Evolutionary conservation across 768 basidiomycete species (phyloP).

Genomic region (Phaffia tasmanica): DNA sequence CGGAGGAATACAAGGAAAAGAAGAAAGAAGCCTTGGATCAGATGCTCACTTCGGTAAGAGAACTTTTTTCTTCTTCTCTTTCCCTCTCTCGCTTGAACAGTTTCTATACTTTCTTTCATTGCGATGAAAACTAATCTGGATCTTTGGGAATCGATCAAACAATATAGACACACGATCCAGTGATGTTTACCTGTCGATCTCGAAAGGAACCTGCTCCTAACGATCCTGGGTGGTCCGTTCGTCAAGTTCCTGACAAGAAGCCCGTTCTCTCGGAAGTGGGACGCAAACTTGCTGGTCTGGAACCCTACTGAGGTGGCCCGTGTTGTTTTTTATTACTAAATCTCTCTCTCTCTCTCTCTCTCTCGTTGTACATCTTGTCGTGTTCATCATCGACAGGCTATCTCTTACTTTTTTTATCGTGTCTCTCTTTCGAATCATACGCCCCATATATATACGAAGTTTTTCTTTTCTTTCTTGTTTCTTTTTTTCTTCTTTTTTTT

Average conservation of each 20-base stretch:
- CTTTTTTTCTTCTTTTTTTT: background rate
- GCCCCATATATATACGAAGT: no score
- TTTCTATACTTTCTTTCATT: background rate
- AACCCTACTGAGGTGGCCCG: background rate
- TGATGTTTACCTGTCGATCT: conserved; percentile 7
- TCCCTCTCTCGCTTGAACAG: background rate
- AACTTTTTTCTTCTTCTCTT: background rate
- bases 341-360: no score
- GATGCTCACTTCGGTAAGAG: conserved; percentile 4
- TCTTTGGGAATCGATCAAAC: background rate
- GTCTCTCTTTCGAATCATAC: no score
- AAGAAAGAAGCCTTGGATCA: conserved; percentile 14
- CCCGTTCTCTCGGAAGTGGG: conserved; percentile 7
- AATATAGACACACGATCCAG: conserved; percentile 14
- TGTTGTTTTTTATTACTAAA: no score
- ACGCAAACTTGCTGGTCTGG: conserved; percentile 11
- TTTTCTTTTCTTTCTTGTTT: background rate
- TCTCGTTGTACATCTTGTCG: no score
- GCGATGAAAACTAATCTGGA: background rate
- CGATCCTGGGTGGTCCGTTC: conserved; percentile 7
- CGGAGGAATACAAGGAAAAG: background rate
- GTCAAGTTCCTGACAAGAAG: background rate
- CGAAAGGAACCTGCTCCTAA: conserved; percentile 3
- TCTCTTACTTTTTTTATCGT: no score
- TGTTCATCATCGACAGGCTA: no score